A percentile compares a stretch with the other conserved stretches of the same genome.
These are phyloP conservation scores for Agarophyton chilense DNA, from an alignment of 23 red algal genomes.

Conservation along the genomic window DNA sequence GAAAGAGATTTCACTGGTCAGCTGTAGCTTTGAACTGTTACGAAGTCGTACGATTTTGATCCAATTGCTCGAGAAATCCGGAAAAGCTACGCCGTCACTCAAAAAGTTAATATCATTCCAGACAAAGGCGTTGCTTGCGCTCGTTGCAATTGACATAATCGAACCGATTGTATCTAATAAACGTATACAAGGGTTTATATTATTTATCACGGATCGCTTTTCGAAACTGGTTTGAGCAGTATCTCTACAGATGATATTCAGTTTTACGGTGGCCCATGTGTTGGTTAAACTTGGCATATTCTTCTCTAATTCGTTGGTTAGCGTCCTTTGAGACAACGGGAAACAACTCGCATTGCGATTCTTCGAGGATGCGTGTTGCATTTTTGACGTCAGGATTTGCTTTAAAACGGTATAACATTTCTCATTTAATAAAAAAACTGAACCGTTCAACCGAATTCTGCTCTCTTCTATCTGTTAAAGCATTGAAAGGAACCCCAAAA, in stretches of 20 bases:
- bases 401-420: background rate
- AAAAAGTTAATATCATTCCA: background rate
- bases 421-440: background rate
- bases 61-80: background rate
- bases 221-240: background rate
- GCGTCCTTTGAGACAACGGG: conserved; percentile 8
- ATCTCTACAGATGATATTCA: background rate
- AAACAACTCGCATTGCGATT: conserved; percentile 13
- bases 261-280: background rate
- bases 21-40: background rate
- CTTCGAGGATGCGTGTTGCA: background rate
- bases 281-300: background rate
- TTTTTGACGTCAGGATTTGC: background rate
- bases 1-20: background rate
- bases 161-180: background rate
- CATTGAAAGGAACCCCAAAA: background rate
- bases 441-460: conserved; percentile 16
- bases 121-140: background rate
- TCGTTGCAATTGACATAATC: conserved; percentile 18
- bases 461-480: conserved; percentile 6
- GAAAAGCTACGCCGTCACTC: background rate
- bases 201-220: background rate
- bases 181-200: background rate
- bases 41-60: background rate
- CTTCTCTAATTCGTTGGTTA: background rate